Conservation (phyloP, 768 basidiomycete species). For the Leucocoprinus sp. region DNA sequence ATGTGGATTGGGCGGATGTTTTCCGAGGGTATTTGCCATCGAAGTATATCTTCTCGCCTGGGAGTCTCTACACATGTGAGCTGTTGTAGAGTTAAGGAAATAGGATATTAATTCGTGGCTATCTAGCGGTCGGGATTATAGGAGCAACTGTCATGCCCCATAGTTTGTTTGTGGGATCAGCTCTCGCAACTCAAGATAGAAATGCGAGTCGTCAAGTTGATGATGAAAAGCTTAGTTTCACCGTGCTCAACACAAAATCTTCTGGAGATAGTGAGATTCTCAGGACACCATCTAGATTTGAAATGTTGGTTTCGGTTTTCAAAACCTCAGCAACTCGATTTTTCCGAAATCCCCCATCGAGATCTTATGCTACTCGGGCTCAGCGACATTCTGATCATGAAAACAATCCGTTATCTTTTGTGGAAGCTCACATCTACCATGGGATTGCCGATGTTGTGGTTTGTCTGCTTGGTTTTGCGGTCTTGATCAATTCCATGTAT, state of each 20-base stretch:
- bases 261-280: constrained; percentile 13
- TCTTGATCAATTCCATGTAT: constrained; percentile 80
- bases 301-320: constrained; percentile 13
- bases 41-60: constrained; percentile 44
- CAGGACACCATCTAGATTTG: constrained; percentile 5
- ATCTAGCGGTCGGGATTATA: constrained; percentile 57
- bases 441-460: constrained; percentile 57
- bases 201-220: constrained; percentile 29
- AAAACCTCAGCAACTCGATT: constrained; percentile 23
- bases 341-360: constrained; percentile 31
- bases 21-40: constrained; percentile 77
- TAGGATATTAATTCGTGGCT: background rate
- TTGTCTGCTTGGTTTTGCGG: constrained; percentile 75
- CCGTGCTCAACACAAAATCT: constrained; percentile 14
- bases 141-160: constrained; percentile 94
- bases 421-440: constrained; percentile 58
- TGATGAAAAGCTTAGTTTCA: constrained; percentile 14
- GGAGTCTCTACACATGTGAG: constrained; percentile 61
- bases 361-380: constrained; percentile 25
- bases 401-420: constrained; percentile 47
- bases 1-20: constrained; percentile 63
- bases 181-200: constrained; percentile 78
- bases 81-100: background rate
- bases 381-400: constrained; percentile 44
- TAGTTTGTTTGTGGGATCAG: constrained; percentile 82